Percentiles rank a stretch among this genome's conserved stretches.
Evolutionary conservation across 2,329 filamentous ascomycete species (phyloP).

Genomic region (Rachicladosporium sp.): DNA sequence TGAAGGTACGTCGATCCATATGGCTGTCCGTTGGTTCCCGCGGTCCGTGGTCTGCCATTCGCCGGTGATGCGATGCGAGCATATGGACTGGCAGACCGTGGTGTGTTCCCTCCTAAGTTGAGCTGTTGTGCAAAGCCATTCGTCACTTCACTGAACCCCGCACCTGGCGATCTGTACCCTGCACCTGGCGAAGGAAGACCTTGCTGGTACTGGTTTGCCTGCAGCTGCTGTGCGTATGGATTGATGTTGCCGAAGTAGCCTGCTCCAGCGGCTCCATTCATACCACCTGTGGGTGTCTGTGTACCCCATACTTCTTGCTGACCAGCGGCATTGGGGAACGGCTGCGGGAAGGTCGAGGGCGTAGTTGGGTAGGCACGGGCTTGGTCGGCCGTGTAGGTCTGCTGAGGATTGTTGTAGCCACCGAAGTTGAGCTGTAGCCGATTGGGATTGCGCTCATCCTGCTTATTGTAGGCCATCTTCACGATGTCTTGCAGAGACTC

Average conservation of each 20-base stretch:
- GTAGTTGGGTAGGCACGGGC: constrained; percentile 51
- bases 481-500: background rate
- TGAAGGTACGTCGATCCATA: constrained; percentile 53
- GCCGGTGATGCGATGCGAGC: constrained; percentile 54
- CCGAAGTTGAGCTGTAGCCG: constrained; percentile 42
- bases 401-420: constrained; percentile 29
- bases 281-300: constrained; percentile 29
- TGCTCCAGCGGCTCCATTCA: constrained; percentile 28
- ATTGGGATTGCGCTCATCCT: constrained; percentile 25
- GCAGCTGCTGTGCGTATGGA: constrained; percentile 28
- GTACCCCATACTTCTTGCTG: constrained; percentile 50
- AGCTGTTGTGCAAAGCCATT: constrained; percentile 91
- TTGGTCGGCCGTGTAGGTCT: constrained; percentile 31
- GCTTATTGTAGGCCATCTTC: constrained; percentile 10
- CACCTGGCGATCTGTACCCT: constrained; percentile 43
- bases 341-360: constrained; percentile 91
- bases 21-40: constrained; percentile 51
- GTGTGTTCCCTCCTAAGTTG: constrained; percentile 61
- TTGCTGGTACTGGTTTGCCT: constrained; percentile 31
- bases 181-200: constrained; percentile 28
- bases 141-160: constrained; percentile 62
- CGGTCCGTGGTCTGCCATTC: constrained; percentile 69
- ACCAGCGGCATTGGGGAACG: constrained; percentile 49
- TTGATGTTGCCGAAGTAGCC: constrained; percentile 42
- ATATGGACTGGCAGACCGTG: constrained; percentile 56